Evolutionary conservation across 2,329 filamentous ascomycete genomes (phyloP).

Genomic region (Diaporthe vaccinii): DNA sequence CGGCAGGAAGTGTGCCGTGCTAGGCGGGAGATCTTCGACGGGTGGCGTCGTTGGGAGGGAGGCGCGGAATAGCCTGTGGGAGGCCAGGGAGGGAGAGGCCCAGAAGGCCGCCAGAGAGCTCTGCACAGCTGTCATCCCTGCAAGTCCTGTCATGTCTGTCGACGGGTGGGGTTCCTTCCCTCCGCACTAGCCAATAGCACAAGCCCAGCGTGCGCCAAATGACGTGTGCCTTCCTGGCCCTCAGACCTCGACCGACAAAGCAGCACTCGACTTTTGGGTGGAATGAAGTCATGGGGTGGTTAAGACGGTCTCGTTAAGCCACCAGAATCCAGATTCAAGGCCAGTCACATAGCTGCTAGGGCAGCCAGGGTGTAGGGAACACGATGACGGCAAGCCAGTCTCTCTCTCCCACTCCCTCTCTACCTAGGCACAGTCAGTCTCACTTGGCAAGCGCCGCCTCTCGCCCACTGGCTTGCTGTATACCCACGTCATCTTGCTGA

Average conservation of each 20-base stretch:
- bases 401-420: not conserved
- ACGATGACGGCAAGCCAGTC: conserved; percentile 1
- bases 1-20: conserved; percentile 20
- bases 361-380: not conserved
- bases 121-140: conserved; percentile 22
- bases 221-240: conserved; percentile 22
- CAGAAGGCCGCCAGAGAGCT: not conserved
- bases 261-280: conserved; percentile 19
- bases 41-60: conserved; percentile 6
- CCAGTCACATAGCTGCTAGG: not conserved
- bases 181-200: not conserved
- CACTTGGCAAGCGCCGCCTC: conserved; percentile 1
- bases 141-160: not conserved
- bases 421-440: not conserved
- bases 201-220: conserved; percentile 4
- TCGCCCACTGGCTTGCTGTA: conserved; percentile 27
- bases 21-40: conserved; percentile 20
- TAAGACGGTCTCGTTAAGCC: conserved; percentile 17
- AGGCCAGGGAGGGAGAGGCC: conserved; percentile 12
- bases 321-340: not conserved
- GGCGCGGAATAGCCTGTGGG: not conserved
- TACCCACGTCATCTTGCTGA: conserved; percentile 30
- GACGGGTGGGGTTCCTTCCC: not conserved
- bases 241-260: conserved; percentile 6
- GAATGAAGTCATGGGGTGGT: conserved; percentile 31